Evolutionary conservation across 768 basidiomycete genomes (phyloP).

Genomic region (Naganishia onofrii): DNA sequence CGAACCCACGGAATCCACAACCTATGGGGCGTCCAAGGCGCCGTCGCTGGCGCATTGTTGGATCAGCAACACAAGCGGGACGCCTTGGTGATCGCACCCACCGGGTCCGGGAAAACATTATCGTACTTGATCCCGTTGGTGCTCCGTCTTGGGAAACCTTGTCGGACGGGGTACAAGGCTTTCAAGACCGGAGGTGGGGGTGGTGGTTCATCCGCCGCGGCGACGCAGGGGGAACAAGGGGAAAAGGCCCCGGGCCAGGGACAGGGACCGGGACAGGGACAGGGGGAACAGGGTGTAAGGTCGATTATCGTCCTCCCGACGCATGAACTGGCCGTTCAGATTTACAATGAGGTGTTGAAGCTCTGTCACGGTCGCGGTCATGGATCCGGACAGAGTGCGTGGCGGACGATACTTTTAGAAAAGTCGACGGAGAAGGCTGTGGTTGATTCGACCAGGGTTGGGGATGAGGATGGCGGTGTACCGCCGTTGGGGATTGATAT

Average conservation of each 20-base stretch:
- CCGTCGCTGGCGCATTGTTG: conserved; percentile 43
- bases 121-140: conserved; percentile 85
- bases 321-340: conserved; percentile 92
- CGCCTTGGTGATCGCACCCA: conserved; percentile 90
- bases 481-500: conserved; percentile 60
- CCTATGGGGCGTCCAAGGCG: conserved; percentile 48
- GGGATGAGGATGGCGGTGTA: conserved; percentile 36
- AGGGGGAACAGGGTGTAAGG: conserved; percentile 63
- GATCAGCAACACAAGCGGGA: conserved; percentile 59
- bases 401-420: conserved; percentile 76
- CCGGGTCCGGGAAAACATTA: conserved; percentile 94
- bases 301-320: conserved; percentile 86
- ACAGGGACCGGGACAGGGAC: no score
- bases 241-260: no score
- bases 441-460: conserved; percentile 23
- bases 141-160: conserved; percentile 47
- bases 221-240: no score
- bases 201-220: no score
- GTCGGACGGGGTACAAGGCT: conserved; percentile 41
- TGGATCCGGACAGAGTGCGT: no score
- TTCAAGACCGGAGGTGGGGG: conserved; percentile 15
- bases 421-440: conserved; percentile 85
- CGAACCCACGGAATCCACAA: conserved; percentile 33
- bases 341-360: conserved; percentile 83
- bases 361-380: conserved; percentile 62